Percentiles rank a stretch among this genome's conserved stretches.
Evolutionary conservation across 2,329 filamentous ascomycete species (phyloP).

Genomic region (Pseudocercospora musae): DNA sequence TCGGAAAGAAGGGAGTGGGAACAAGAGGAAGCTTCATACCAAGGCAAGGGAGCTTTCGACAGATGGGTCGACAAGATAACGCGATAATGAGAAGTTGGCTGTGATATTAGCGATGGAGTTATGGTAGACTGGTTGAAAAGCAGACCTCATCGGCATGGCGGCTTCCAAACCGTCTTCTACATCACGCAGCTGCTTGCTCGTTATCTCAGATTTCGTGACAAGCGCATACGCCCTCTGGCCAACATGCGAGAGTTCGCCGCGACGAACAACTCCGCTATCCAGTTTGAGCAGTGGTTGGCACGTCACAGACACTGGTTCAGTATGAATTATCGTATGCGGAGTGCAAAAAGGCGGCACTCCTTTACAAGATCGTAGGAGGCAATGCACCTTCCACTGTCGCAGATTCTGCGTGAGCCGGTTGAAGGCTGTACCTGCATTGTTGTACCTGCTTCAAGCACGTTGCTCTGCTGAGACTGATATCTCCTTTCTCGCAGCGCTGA

Average conservation of each 20-base stretch:
- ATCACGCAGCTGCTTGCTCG: not conserved
- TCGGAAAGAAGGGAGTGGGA: conserved; percentile 68
- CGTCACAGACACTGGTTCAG: not conserved
- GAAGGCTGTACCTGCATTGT: not conserved
- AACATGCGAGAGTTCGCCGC: not conserved
- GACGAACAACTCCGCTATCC: not conserved
- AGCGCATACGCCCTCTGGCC: not conserved
- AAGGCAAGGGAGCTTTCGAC: conserved; percentile 49
- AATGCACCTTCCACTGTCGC: not conserved
- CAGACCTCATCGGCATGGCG: not conserved
- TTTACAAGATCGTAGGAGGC: not conserved
- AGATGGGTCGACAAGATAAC: conserved; percentile 35
- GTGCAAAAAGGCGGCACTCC: not conserved
- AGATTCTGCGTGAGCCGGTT: not conserved
- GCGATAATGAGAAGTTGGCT: not conserved
- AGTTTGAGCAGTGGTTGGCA: not conserved
- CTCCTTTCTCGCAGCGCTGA: not conserved
- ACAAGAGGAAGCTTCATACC: conserved; percentile 63
- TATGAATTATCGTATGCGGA: not conserved
- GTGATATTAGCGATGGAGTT: conserved; percentile 11
- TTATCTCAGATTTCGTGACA: not conserved
- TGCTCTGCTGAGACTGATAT: not conserved
- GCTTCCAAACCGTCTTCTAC: not conserved
- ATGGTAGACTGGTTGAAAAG: conserved; percentile 1
- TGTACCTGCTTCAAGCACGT: not conserved